These are phyloP conservation scores for Emmonsia crescens DNA, from an alignment of 2,329 filamentous ascomycete species.

Conservation along the genomic window DNA sequence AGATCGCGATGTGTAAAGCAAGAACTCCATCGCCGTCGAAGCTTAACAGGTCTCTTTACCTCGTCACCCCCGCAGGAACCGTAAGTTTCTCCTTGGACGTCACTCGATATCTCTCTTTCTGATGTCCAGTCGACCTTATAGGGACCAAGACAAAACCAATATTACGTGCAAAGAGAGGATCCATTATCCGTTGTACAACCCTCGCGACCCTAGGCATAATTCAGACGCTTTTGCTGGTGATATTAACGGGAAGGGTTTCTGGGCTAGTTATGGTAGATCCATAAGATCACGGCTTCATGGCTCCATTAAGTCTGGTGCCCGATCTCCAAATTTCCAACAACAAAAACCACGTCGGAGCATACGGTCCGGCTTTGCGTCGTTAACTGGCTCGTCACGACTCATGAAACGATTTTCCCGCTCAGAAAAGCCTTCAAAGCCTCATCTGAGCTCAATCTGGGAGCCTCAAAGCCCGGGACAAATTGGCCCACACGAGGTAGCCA, in stretches of 20 bases:
- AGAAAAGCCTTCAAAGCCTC: conserved; percentile 3
- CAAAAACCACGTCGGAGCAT: conserved; percentile 23
- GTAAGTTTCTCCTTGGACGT: background rate
- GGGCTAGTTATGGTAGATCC: background rate
- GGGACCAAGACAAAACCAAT: background rate
- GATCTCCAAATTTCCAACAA: conserved; percentile 14
- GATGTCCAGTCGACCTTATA: background rate
- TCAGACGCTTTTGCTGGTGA: conserved; percentile 11
- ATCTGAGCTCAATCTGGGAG: background rate
- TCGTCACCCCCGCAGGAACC: background rate
- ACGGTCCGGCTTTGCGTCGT: conserved; percentile 21
- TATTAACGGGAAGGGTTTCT: conserved; percentile 1
- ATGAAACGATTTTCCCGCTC: conserved; percentile 3
- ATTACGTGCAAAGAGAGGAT: conserved; percentile 22
- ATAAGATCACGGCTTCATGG: conserved; percentile 5
- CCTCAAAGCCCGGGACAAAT: background rate
- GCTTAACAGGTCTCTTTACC: conserved; percentile 3
- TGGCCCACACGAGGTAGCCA: background rate
- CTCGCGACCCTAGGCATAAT: conserved; percentile 27
- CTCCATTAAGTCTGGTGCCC: conserved; percentile 1
- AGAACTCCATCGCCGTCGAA: background rate
- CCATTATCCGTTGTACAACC: conserved; percentile 28
- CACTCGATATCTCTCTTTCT: background rate
- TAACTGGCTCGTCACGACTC: conserved; percentile 19
- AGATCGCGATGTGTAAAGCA: background rate